A percentile compares a stretch with the other conserved stretches of the same genome.
Conservation (phyloP, 1,284 basidiomycete species). For the Cryptococcus sp. region DNA sequence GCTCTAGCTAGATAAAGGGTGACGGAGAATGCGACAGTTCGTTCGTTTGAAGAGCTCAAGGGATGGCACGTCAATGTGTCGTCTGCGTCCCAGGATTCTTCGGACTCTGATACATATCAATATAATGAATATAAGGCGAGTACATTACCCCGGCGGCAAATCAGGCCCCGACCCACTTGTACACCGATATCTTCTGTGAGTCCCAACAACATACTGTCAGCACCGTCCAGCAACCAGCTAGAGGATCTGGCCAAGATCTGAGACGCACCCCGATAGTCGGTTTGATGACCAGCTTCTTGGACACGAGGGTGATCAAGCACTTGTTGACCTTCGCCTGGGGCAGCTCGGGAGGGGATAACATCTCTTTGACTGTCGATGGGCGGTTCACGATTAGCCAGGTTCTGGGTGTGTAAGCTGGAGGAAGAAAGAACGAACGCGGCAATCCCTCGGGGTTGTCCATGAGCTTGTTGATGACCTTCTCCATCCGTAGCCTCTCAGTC, state of each 20-base stretch:
- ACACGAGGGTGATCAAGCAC: constrained; percentile 84
- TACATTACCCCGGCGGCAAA: no score
- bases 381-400: not conserved
- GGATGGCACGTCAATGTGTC: no score
- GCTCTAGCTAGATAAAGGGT: no score
- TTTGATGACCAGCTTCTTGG: constrained; percentile 79
- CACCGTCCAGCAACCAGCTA: not conserved
- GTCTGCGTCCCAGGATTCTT: no score
- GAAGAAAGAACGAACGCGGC: constrained; percentile 21
- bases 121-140: no score
- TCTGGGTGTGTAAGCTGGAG: not conserved
- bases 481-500: constrained; percentile 70
- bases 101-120: no score
- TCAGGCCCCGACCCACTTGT: constrained; percentile 31
- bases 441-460: constrained; percentile 43
- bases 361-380: constrained; percentile 62
- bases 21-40: no score
- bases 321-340: constrained; percentile 88
- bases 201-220: not conserved
- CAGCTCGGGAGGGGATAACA: constrained; percentile 75
- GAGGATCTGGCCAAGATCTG: not conserved
- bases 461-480: constrained; percentile 56
- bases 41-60: no score
- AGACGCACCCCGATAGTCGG: constrained; percentile 48
- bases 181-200: constrained; percentile 15